Evolutionary conservation across 2,329 filamentous ascomycete species (phyloP), one percentile per base, ranked within the genome.

Genomic region (Cladosporium sp.): DNA sequence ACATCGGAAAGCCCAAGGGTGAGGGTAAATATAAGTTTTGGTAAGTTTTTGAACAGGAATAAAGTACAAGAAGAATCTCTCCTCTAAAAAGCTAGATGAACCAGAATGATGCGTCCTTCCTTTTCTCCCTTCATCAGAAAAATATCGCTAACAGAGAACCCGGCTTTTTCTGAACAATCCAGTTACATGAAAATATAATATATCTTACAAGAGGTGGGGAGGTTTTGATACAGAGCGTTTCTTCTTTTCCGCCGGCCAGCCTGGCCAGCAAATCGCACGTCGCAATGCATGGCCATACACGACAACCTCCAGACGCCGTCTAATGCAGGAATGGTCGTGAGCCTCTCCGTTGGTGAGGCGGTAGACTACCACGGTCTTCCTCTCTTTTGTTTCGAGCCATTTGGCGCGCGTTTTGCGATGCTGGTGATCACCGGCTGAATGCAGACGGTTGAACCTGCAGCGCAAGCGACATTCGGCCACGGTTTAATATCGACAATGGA

Each of bases 171-270:
- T 46, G 39, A 21, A 4, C 21, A 28, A 11, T 46, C 39, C n/a
- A 46, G 39, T 46, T 46, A 46, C 39, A 23, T 46, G 39, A 46
- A 49, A 32, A 32, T 54, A 54, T 30, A 54, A 10, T 28, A 46
- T 58, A 3, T n/a, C n/a, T 58, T 58, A 57, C 56, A 58, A 43
- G 34, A 39, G 56, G 39, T 58, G 56, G 36, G 56, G 56, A 58
- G 56, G 34, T 58, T 58, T 39, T 58, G 23, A 14, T 58, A 58
- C 56, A 58, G 16, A 18, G 16, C 39, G 16, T 36, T 58, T 58
- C 28, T 43, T 58, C n/a, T n/a, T 26, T 43, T 58, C 30, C 34
- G 21, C 30, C 23, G 18, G 5, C 18, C 23, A 26, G 5, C 18
- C 23, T 10, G 25, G 32, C 32, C 32, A 26, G 34, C 21, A 58